Evolutionary conservation across 139 green algal species (phyloP).

Genomic region (Zygnema circumcarinatum): DNA sequence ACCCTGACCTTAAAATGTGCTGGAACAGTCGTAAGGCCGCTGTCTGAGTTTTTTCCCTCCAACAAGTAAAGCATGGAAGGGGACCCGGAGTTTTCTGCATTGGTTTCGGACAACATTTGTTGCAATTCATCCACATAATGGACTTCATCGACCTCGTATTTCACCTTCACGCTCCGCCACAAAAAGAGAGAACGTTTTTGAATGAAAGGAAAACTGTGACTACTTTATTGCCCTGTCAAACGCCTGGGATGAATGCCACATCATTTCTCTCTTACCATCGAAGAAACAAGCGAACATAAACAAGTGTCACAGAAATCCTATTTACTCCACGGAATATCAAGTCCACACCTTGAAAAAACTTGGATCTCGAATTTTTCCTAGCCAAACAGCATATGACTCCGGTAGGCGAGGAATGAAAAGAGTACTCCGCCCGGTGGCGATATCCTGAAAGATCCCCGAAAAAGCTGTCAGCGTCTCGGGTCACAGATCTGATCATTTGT

Average conservation of each 20-base stretch:
- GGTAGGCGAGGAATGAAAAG: slow-evolving; percentile 84
- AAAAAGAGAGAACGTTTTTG: too few relatives aligned
- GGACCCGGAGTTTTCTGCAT: slow-evolving; percentile 43
- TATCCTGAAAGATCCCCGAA: too few relatives aligned
- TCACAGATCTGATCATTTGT: too few relatives aligned
- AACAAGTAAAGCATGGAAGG: slow-evolving; percentile 76
- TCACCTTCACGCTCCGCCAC: slow-evolving; percentile 55
- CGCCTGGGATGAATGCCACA: slow-evolving; percentile 10
- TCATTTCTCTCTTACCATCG: neutral
- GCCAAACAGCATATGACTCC: slow-evolving; percentile 82
- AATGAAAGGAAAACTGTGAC: too few relatives aligned
- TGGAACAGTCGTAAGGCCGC: slow-evolving; percentile 20
- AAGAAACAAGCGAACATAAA: neutral
- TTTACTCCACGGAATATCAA: too few relatives aligned
- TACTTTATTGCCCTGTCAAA: too few relatives aligned
- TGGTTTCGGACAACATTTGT: slow-evolving; percentile 60
- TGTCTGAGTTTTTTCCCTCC: slow-evolving; percentile 53
- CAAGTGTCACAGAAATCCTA: slow-evolving; percentile 22
- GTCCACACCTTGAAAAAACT: slow-evolving; percentile 62
- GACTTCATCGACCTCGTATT: slow-evolving; percentile 83
- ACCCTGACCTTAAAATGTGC: slow-evolving; percentile 68
- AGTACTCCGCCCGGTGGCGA: slow-evolving; percentile 67
- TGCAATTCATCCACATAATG: slow-evolving; percentile 82
- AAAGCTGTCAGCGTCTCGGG: too few relatives aligned
- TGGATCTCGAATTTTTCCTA: slow-evolving; percentile 75